These are phyloP conservation scores for Saccharomyces uvarum DNA, from an alignment of 1,139 yeast genomes.

Conservation along the genomic window DNA sequence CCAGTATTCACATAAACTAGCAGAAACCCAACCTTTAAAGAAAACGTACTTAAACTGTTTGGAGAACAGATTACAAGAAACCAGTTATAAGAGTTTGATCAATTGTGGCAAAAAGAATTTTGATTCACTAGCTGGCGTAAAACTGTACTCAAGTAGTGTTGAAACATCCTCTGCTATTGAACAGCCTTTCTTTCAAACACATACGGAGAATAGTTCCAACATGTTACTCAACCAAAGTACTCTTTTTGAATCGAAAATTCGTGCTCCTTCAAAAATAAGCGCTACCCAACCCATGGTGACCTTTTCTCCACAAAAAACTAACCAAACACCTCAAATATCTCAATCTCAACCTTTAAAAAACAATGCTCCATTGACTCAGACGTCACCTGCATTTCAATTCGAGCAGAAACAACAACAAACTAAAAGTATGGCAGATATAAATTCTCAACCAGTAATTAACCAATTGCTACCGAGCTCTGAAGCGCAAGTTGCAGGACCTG, in stretches of 20 bases:
- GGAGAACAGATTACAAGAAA: slow-evolving; percentile 39
- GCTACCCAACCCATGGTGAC: neutral
- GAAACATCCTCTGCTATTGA: neutral
- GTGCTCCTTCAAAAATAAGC: neutral
- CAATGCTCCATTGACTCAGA: neutral
- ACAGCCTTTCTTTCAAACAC: neutral
- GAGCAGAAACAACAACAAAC: neutral
- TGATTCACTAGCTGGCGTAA: neutral
- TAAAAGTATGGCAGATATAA: neutral
- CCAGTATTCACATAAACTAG: slow-evolving; percentile 37
- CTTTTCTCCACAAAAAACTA: neutral
- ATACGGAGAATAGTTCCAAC: neutral
- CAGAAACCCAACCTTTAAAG: slow-evolving; percentile 40
- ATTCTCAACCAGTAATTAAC: neutral
- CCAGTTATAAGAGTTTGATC: slow-evolving; percentile 27
- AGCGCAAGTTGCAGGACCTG: neutral
- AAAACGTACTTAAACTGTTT: slow-evolving; percentile 53
- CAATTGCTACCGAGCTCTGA: neutral
- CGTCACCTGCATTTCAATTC: neutral
- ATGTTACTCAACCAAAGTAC: neutral
- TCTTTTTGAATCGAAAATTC: neutral
- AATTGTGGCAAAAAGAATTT: slow-evolving; percentile 34
- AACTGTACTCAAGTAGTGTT: neutral
- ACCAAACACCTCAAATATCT: neutral
- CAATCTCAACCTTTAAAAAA: neutral